Evolutionary conservation across 2,329 filamentous ascomycete species (phyloP), one percentile per base, ranked within the genome.

Genomic region (Simplicillium sp.): DNA sequence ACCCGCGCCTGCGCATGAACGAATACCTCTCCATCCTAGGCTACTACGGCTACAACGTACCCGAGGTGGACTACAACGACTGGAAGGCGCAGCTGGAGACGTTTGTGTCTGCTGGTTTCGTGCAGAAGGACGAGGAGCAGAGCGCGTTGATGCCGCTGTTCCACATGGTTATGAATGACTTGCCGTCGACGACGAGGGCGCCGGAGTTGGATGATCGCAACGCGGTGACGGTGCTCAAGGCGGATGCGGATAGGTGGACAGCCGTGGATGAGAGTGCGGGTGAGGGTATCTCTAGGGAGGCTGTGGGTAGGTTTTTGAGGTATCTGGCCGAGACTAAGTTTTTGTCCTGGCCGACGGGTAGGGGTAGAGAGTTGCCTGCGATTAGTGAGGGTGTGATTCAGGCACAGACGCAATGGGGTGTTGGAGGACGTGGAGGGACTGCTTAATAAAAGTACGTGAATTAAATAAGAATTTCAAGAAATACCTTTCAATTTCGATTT

Each of bases 1-100:
- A 89, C 58, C 87, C 87, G 2, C 73, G 87, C 13, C 73, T 92
- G 33, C 78, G 77, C 3, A 82, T 89, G 70, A 87, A 83, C 62
- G 73, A 87, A 56, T 94, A 80, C 62, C 71, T 92, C n/a, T 73
- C 73, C 15, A 68, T 75, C 0, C 68, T 94, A 7, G 72, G 82
- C 54, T 70, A 67, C 15, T 94, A 86, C 56, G 87, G 49, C 70
- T 94, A 44, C 76, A 84, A 60, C 34, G 83, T 85, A 0, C 82
- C 83, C 0, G 83, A 86, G 56, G 72, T 92, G 11, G 82, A 87
- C 51, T 85, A 90, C 55, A 48, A 52, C 1, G 46, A 54, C 12
- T 59, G 57, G 55, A 58, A 57, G 50, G 40, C 39, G 14, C 32
- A 46, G 40, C 52, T 61, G 4, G 52, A 58, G 43, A 47, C 44